A percentile compares a stretch with the other conserved stretches of the same genome.
Conservation (phyloP, 23 red algal species). For the Agarophyton chilense region DNA sequence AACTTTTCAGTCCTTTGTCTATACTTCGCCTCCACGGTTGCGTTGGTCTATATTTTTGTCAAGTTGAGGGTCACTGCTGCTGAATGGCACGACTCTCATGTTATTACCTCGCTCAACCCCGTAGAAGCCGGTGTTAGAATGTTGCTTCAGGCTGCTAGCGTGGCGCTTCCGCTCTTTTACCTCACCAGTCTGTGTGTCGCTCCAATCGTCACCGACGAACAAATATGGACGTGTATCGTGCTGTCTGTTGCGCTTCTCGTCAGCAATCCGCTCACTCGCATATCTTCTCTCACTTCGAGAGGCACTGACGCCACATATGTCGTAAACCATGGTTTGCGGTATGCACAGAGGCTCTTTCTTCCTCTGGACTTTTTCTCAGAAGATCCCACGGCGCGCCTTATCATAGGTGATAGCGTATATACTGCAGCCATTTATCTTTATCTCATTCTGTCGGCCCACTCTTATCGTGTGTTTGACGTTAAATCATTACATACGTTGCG, state of each 20-base stretch:
- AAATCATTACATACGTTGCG: conserved; percentile 25
- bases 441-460: conserved; percentile 66
- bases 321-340: background rate
- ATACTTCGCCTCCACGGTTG: conserved; percentile 30
- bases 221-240: conserved; percentile 76
- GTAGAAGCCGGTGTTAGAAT: conserved; percentile 14
- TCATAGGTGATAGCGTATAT: conserved; percentile 66
- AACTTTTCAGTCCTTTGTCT: conserved; percentile 65
- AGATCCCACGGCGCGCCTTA: conserved; percentile 23
- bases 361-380: conserved; percentile 16
- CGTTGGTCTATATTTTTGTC: conserved; percentile 62
- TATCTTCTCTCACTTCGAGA: background rate
- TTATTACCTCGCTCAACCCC: conserved; percentile 21
- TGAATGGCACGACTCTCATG: conserved; percentile 1
- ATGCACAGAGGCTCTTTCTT: background rate
- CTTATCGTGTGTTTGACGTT: conserved; percentile 65
- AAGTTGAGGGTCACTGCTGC: background rate
- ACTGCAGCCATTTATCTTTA: conserved; percentile 67
- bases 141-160: conserved; percentile 34
- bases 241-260: conserved; percentile 60
- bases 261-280: conserved; percentile 60
- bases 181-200: conserved; percentile 16
- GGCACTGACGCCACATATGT: background rate
- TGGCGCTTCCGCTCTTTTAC: conserved; percentile 61
- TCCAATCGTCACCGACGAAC: conserved; percentile 61